A percentile compares a stretch with the other conserved stretches of the same genome.
These are phyloP conservation scores for Castanea sativa DNA, from an alignment of 306 rosid species.

Conservation along the genomic window DNA sequence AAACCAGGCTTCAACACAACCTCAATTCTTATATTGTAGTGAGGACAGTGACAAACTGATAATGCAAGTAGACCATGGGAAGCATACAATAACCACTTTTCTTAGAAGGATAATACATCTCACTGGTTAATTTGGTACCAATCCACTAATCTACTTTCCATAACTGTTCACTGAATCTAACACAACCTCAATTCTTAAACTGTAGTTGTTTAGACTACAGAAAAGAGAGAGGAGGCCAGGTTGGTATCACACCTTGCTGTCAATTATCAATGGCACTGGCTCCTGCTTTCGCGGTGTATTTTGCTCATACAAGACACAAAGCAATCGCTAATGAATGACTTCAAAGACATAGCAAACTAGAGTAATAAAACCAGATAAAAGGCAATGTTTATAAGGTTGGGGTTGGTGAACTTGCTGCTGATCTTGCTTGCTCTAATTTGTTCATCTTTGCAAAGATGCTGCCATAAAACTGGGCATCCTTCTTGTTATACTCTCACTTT, in stretches of 20 bases:
- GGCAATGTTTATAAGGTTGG: too few relatives aligned
- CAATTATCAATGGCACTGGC: constrained; percentile 53
- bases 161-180: background rate
- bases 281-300: constrained; percentile 38
- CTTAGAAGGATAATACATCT: too few relatives aligned
- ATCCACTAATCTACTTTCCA: background rate
- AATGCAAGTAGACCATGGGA: too few relatives aligned
- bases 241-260: constrained; percentile 44
- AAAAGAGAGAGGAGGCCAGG: background rate
- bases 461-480: constrained; percentile 76
- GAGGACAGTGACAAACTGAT: too few relatives aligned
- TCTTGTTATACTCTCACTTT: constrained; percentile 54
- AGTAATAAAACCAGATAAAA: background rate
- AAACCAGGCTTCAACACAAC: too few relatives aligned
- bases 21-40: too few relatives aligned
- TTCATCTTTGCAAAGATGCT: constrained; percentile 77
- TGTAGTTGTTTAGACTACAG: background rate
- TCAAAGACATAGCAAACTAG: background rate
- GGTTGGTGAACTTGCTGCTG: constrained; percentile 11
- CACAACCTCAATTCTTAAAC: background rate
- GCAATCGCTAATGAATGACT: background rate
- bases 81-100: too few relatives aligned
- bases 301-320: constrained; percentile 1
- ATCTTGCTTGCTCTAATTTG: constrained; percentile 34
- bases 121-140: too few relatives aligned